phyloP scores from a whole-genome alignment of 441 rosid species.

The Syzygium syzygioides region DNA sequence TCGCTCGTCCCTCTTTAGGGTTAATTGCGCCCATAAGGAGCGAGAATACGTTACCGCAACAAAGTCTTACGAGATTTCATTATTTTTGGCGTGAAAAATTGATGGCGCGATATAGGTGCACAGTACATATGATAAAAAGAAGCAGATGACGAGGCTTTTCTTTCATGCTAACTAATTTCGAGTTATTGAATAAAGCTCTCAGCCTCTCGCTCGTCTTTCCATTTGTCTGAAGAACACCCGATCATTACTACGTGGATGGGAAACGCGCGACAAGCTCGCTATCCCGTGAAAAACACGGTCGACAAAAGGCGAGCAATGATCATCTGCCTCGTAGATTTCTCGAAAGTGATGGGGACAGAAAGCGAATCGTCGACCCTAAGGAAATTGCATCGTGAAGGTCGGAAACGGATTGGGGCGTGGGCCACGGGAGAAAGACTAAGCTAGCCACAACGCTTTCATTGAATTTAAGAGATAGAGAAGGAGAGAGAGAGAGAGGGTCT shows the following conservation, averaged over 20 bases:
- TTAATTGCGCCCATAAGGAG: not conserved
- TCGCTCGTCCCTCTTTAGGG: not conserved
- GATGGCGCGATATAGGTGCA: not conserved
- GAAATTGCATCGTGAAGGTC: not conserved
- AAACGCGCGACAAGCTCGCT: not conserved
- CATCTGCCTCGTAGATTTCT: not conserved
- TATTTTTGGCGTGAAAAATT: not conserved
- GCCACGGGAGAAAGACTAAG: not conserved
- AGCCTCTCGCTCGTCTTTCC: too few species aligned
- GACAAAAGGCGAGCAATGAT: not conserved
- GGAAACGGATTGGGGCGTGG: not conserved
- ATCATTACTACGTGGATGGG: too few species aligned
- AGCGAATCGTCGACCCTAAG: not conserved
- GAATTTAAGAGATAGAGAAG: not conserved
- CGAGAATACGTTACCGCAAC: not conserved
- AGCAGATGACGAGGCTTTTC: not conserved
- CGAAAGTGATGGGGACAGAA: not conserved
- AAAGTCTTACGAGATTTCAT: not conserved
- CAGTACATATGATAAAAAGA: not conserved
- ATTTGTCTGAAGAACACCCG: too few species aligned
- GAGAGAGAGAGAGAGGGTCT: not conserved
- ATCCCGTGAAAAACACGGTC: not conserved
- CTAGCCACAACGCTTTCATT: not conserved
- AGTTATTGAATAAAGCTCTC: not conserved
- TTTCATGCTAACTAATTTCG: not conserved